Conservation (phyloP, 352 stramenopile species). For the Phytophthora multivora region DNA sequence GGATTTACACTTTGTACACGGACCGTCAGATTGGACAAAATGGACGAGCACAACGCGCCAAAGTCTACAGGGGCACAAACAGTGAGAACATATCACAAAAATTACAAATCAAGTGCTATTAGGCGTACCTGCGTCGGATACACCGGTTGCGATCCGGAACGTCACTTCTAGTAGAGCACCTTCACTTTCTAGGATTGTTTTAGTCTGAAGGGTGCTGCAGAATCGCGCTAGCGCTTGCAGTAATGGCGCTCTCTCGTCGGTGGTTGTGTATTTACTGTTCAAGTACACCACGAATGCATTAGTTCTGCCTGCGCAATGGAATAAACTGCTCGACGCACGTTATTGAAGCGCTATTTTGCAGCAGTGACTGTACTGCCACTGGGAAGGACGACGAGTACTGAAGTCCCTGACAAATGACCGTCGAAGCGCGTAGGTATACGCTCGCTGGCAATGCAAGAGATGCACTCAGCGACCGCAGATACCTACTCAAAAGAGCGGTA, state of each 20-base stretch:
- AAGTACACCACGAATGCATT: conserved; percentile 5
- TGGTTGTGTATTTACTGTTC: conserved; percentile 64
- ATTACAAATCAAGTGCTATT: neutral
- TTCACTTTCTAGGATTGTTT: conserved; percentile 24
- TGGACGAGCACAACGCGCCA: conserved; percentile 48
- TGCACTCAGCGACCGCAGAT: conserved; percentile 61
- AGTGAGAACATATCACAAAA: conserved; percentile 6
- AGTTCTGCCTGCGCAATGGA: neutral
- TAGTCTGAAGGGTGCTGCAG: conserved; percentile 19
- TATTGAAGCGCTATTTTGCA: conserved; percentile 55
- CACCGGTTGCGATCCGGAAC: conserved; percentile 53
- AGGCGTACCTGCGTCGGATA: conserved; percentile 51
- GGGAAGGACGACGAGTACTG: conserved; percentile 48
- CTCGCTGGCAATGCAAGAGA: conserved; percentile 56
- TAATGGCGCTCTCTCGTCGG: conserved; percentile 53
- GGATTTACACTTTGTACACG: conserved; percentile 38
- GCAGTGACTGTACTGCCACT: conserved; percentile 51
- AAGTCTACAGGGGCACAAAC: conserved; percentile 45
- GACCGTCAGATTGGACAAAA: conserved; percentile 41
- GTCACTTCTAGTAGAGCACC: conserved; percentile 70
- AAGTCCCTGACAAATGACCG: conserved; percentile 56
- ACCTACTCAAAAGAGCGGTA: conserved; percentile 36
- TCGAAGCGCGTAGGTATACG: conserved; percentile 50
- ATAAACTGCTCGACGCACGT: conserved; percentile 36
- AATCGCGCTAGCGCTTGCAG: conserved; percentile 38